Base-by-base conservation (phyloP, 495 filamentous ascomycete species). In the Letharia columbiana region DNA sequence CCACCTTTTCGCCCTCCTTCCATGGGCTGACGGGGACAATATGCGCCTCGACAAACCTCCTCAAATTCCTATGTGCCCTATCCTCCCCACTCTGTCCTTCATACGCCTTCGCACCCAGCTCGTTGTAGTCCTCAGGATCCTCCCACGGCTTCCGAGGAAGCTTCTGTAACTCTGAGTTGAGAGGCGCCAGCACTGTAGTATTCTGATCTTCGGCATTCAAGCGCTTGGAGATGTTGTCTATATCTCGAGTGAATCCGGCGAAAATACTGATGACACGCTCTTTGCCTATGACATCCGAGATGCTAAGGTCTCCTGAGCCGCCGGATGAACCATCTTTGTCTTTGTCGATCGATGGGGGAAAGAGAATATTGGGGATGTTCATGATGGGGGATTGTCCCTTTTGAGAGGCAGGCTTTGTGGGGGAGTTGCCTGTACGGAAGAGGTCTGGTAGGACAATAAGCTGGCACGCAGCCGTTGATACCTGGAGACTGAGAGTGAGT, bases 131-230 rank as follows among this genome's bases (percentile, higher is more conserved):
- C 49, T 84, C 76, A 0, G 90, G 86, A 68, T 95, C 87, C 70
- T 98, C 93, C 94, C 94, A 98, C 3, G 94, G 94, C 72, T 98
- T 98, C 65, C 90, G 80, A 0, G 92, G 91, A 49, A 98, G 80
- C 2, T 76, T 82, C 69, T 87, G 87, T 67, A 98, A 84, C 1
- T 85, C 91, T 49, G 83, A 85, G 75, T 98, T 98, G 9, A 87
- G 75, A 1, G 94, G 95, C 3, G 94, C 94, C 0, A 98, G 82
- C 37, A 98, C 89, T 1, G 95, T 98, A 15, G 91, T 88, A 72
- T 96, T 96, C 63, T 82, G 74, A 0, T 79, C 71, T 2, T 77
- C 75, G 74, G 91, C 84, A 67, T 90, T 85, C 11, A 98, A 80
- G 2, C 90, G 91, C 23, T 80, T 79, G 17, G 85, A 80, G 49